A percentile compares a stretch with the other conserved stretches of the same genome.
Evolutionary conservation across 371 early-diverging fungal genomes (phyloP).

Genomic region (Syncephalastrum sp.): DNA sequence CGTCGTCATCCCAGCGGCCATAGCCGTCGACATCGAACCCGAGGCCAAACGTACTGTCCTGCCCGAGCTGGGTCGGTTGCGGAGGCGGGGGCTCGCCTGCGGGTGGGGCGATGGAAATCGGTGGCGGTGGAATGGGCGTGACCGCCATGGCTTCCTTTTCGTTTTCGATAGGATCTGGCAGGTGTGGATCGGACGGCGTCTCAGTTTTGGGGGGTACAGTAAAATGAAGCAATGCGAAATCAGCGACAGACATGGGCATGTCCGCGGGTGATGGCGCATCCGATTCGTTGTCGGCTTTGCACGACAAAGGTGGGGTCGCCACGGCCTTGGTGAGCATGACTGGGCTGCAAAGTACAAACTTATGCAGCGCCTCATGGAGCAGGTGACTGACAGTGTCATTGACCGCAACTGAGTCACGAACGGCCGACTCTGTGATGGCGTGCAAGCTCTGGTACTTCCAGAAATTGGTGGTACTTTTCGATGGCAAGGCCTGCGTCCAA

Average conservation of each 20-base stretch:
- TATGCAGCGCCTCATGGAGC: conserved; percentile 32
- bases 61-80: too few species aligned
- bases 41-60: conserved; percentile 12
- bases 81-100: background rate
- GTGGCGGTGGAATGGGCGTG: background rate
- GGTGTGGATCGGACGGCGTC: too few species aligned
- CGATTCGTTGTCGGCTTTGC: background rate
- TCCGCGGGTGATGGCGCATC: conserved; percentile 5
- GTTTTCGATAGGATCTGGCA: background rate
- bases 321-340: conserved; percentile 35
- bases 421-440: conserved; percentile 3
- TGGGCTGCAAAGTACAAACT: conserved; percentile 27
- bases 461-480: conserved; percentile 6
- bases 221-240: conserved; percentile 14
- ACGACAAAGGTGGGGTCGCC: conserved; percentile 12
- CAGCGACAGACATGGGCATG: conserved; percentile 6
- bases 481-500: conserved; percentile 25
- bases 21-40: conserved; percentile 10
- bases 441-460: conserved; percentile 14
- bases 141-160: conserved; percentile 1
- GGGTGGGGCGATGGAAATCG: background rate
- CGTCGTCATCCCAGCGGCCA: conserved; percentile 37
- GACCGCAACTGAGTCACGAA: conserved; percentile 17
- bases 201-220: background rate
- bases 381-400: conserved; percentile 16